Percentiles rank a stretch among this genome's conserved stretches.
Evolutionary conservation across 768 basidiomycete species (phyloP).

Genomic region (Myochromella boudieri): DNA sequence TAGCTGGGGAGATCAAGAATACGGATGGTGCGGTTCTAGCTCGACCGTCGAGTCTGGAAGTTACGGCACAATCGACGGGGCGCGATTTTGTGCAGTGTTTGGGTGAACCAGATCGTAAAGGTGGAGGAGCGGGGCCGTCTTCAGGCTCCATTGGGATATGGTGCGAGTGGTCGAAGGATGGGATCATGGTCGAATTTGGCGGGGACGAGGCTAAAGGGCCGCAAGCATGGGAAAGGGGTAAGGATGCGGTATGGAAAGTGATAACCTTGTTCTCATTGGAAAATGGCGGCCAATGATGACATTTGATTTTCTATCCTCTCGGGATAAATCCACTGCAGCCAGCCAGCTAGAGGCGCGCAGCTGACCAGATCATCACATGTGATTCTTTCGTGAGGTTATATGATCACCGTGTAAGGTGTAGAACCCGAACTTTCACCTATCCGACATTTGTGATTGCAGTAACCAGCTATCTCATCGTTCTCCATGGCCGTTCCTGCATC

Average conservation of each 20-base stretch:
- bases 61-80: slow-evolving; percentile 59
- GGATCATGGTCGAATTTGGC: slow-evolving; percentile 85
- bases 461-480: too few species aligned
- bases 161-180: slow-evolving; percentile 87
- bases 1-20: slow-evolving; percentile 32
- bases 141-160: slow-evolving; percentile 87
- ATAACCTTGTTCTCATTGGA: slow-evolving; percentile 55
- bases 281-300: too few species aligned
- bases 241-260: slow-evolving; percentile 77
- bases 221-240: slow-evolving; percentile 86
- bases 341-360: too few species aligned
- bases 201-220: slow-evolving; percentile 76
- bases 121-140: slow-evolving; percentile 84
- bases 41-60: slow-evolving; percentile 39
- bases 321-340: too few species aligned
- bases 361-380: too few species aligned
- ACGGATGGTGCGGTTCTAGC: slow-evolving; percentile 34
- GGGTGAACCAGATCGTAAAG: slow-evolving; percentile 90
- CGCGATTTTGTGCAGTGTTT: slow-evolving; percentile 72
- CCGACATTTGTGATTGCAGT: too few species aligned
- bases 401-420: too few species aligned
- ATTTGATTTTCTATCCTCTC: too few species aligned
- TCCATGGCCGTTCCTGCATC: slow-evolving; percentile 66
- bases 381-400: too few species aligned
- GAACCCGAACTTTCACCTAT: too few species aligned